Evolutionary conservation across 2,329 filamentous ascomycete species (phyloP).

Genomic region (Pestalotiopsis fici): DNA sequence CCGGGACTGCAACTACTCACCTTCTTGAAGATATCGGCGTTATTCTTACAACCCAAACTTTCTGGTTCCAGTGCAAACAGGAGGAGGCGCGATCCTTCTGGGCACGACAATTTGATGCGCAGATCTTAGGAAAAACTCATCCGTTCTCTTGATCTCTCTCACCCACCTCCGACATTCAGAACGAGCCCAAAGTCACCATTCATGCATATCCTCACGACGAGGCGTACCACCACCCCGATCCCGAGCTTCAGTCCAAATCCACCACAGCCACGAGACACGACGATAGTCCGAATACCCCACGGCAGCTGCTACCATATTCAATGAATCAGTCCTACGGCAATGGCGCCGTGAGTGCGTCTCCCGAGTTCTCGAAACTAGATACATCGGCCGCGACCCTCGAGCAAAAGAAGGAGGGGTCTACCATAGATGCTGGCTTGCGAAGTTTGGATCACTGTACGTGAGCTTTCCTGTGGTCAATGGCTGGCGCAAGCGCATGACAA

Average conservation of each 20-base stretch:
- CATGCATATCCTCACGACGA: slow-evolving; percentile 2
- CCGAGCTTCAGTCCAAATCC: neutral
- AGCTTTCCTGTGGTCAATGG: neutral
- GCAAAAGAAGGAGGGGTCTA: slow-evolving; percentile 26
- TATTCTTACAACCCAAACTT: neutral
- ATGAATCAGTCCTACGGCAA: slow-evolving; percentile 35
- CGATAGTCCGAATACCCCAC: slow-evolving; percentile 10
- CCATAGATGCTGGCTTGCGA: slow-evolving; percentile 73
- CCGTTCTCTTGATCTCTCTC: neutral
- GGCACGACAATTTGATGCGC: neutral
- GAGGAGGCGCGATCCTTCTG: neutral
- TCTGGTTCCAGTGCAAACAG: neutral
- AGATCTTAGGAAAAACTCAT: neutral
- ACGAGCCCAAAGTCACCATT: neutral
- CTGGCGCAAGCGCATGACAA: neutral
- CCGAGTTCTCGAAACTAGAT: slow-evolving; percentile 7
- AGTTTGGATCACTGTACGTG: slow-evolving; percentile 76
- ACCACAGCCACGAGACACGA: neutral
- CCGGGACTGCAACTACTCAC: neutral
- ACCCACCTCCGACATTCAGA: neutral
- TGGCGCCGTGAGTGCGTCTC: slow-evolving; percentile 24
- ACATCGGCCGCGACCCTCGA: slow-evolving; percentile 43
- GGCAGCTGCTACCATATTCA: slow-evolving; percentile 15
- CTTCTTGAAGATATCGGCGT: neutral
- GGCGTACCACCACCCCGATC: neutral